Evolutionary conservation across 768 basidiomycete species (phyloP).

Genomic region (Xanthoconium stramineum): DNA sequence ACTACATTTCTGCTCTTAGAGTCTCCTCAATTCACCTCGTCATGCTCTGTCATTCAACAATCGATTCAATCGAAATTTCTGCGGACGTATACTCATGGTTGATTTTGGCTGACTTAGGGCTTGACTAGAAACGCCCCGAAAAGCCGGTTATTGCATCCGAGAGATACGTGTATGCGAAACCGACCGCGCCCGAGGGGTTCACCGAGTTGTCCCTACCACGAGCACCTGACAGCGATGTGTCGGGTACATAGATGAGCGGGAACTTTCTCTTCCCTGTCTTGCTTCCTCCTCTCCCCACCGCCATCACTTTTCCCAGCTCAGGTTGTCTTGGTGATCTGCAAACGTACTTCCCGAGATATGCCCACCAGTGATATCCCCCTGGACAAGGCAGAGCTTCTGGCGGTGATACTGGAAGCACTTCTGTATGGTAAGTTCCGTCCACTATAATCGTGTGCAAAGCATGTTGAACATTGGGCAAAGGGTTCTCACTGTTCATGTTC

Average conservation of each 20-base stretch:
- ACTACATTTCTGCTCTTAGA: too few species aligned
- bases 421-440: slow-evolving; percentile 15
- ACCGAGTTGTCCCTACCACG: neutral
- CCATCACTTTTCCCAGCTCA: neutral
- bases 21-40: too few species aligned
- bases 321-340: neutral
- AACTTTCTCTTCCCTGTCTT: too few species aligned
- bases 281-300: neutral
- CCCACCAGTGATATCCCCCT: neutral
- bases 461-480: slow-evolving; percentile 12
- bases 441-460: neutral
- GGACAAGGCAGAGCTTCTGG: slow-evolving; percentile 21
- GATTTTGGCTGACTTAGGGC: too few species aligned
- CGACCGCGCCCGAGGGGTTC: neutral
- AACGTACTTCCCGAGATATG: slow-evolving; percentile 4
- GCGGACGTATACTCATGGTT: neutral
- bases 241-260: neutral
- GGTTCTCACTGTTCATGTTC: slow-evolving; percentile 37
- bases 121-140: neutral
- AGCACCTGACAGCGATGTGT: neutral
- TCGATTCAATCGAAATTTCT: neutral
- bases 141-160: neutral
- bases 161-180: neutral
- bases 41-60: too few species aligned
- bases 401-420: slow-evolving; percentile 16